Conservation (phyloP, 345 rosid genomes). For the Bruguiera sexangula region DNA sequence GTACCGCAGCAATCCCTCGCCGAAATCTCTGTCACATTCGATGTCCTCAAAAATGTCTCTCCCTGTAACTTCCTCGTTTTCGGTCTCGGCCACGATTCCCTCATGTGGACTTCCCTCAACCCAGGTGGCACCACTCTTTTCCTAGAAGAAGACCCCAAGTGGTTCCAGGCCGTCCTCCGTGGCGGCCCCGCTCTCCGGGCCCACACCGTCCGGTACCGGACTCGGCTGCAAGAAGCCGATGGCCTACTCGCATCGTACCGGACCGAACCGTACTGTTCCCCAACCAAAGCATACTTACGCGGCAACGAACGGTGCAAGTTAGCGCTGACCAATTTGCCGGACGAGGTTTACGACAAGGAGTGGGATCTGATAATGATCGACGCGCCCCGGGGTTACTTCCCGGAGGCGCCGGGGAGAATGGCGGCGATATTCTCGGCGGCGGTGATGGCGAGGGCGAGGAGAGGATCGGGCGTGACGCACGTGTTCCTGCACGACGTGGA, state of each 20-base stretch:
- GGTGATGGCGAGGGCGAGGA: constrained; percentile 70
- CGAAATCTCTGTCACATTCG: constrained; percentile 39
- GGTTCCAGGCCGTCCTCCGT: constrained; percentile 51
- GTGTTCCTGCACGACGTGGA: constrained; percentile 67
- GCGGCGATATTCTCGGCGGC: constrained; percentile 78
- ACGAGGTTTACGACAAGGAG: constrained; percentile 64
- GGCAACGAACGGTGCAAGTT: constrained; percentile 57
- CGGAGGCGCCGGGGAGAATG: constrained; percentile 75
- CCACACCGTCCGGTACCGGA: constrained; percentile 61
- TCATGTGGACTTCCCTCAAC: constrained; percentile 76
- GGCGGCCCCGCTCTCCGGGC: constrained; percentile 48
- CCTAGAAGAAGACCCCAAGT: constrained; percentile 67
- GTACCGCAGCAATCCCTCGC: constrained; percentile 40
- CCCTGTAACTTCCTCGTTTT: constrained; percentile 62
- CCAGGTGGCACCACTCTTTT: constrained; percentile 67
- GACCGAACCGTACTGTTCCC: constrained; percentile 44
- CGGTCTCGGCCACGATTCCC: constrained; percentile 71
- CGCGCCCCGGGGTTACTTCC: constrained; percentile 71
- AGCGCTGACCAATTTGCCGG: constrained; percentile 67
- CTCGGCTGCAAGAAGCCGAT: constrained; percentile 50
- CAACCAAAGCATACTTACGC: constrained; percentile 46
- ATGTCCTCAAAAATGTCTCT: constrained; percentile 36
- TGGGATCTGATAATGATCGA: constrained; percentile 93
- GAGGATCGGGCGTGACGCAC: constrained; percentile 62
- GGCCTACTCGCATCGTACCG: constrained; percentile 40